Base-by-base conservation (phyloP, 2,329 filamentous ascomycete species). In the Huntiella moniliformis region DNA sequence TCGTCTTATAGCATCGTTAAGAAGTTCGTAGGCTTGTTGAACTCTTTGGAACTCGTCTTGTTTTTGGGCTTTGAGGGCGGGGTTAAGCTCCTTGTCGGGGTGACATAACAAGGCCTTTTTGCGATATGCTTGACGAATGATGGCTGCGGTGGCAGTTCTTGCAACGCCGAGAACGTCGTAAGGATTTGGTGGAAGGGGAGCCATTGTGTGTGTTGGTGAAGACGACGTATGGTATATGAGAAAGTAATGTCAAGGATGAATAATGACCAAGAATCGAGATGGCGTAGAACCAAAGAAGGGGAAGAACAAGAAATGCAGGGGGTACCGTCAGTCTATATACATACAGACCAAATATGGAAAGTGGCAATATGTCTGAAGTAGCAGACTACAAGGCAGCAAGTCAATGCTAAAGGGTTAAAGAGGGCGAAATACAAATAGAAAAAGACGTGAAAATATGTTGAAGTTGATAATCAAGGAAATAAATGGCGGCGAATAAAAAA, bases 21-120 rank as follows among this genome's bases (percentile, higher is more conserved):
- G 73, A 28, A 91, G 68, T 62, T 96, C 91, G 62, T 94, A 98
- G 43, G 91, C 87, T 55, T 87, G 76, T 60, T 95, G 87, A 32
- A 96, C 83, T 58, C 77, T 78, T 62, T 95, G 86, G 57, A 96
- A 98, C 61, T 93, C 79, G 54, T 85, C 79, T 54, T 82, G 77
- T 60, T 87, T 92, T 54, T 75, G 66, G 49, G 76, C 74, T 62
- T 91, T 92, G 55, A 82, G 67, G 12, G 74, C 67, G 45, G 79
- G 76, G 56, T 93, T 74, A 53, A 85, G 79, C 51, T 93, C 75
- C 64, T 94, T 93, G 67, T 95, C 87, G 32, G 87, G 87, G 55
- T 95, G 87, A 58, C 81, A 87, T 60, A 82, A 85, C 54, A 94
- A 73, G 33, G 84, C 83, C 36, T 92, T 76, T 61, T 92, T 93